A percentile compares a stretch with the other conserved stretches of the same genome.
phyloP scores from a whole-genome alignment of 805 yeast genomes.

The Pichia cabralensis region DNA sequence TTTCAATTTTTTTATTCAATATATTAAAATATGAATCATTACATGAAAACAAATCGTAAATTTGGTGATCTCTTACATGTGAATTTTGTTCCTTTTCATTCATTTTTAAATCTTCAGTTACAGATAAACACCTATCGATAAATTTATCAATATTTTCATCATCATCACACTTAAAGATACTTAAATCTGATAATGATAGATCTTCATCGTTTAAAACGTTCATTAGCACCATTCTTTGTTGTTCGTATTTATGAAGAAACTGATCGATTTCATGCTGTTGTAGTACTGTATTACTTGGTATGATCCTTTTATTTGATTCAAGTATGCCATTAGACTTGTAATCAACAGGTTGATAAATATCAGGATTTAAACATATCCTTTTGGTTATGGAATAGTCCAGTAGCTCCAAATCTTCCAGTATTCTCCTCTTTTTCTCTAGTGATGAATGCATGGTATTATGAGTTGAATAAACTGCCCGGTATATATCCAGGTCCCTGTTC shows the following conservation, averaged over 20 bases:
- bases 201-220: conserved; percentile 7
- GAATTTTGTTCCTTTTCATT: neutral
- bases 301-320: conserved; percentile 28
- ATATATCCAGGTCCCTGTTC: too few relatives aligned
- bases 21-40: conserved; percentile 10
- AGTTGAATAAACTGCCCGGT: too few relatives aligned
- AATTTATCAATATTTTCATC: neutral
- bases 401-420: conserved; percentile 57
- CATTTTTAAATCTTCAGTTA: neutral
- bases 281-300: conserved; percentile 40
- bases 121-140: neutral
- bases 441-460: conserved; percentile 9
- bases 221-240: conserved; percentile 20
- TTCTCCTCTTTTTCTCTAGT: conserved; percentile 30
- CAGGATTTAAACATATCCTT: conserved; percentile 55
- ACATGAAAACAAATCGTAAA: conserved; percentile 25
- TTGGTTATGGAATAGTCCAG: conserved; percentile 58
- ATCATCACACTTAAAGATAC: conserved; percentile 16
- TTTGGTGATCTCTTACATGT: conserved; percentile 9
- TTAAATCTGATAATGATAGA: neutral
- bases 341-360: conserved; percentile 29
- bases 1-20: conserved; percentile 16
- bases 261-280: conserved; percentile 60
- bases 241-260: conserved; percentile 38
- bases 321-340: conserved; percentile 20